Percentiles rank a stretch among this genome's conserved stretches.
phyloP scores from a whole-genome alignment of 768 basidiomycete genomes.

The Boletus fagicola region DNA sequence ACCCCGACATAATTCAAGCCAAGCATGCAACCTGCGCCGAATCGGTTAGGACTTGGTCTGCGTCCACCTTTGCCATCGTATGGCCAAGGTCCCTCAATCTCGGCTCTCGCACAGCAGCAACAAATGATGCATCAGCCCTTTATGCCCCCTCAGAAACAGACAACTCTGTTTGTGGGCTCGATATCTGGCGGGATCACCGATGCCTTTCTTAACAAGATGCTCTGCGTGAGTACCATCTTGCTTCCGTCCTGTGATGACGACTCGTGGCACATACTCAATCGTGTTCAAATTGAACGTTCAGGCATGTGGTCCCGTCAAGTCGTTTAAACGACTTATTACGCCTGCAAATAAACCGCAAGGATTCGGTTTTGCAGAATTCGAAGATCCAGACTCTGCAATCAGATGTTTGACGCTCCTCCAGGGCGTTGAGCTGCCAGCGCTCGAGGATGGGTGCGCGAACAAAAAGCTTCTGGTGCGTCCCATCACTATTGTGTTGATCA shows the following conservation, averaged over 20 bases:
- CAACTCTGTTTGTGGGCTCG: constrained; percentile 87
- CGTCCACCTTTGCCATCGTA: constrained; percentile 84
- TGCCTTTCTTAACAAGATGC: constrained; percentile 70
- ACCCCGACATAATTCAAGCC: constrained; percentile 1
- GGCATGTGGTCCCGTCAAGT: constrained; percentile 88
- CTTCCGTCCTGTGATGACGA: not conserved
- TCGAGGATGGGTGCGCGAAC: constrained; percentile 57
- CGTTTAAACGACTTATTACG: constrained; percentile 90
- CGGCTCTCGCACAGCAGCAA: constrained; percentile 86
- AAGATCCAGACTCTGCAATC: constrained; percentile 89
- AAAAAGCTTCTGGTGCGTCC: constrained; percentile 70
- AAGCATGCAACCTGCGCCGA: constrained; percentile 63
- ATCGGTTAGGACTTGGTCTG: constrained; percentile 84
- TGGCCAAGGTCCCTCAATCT: constrained; percentile 90
- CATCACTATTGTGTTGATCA: not conserved
- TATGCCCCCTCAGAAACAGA: constrained; percentile 68
- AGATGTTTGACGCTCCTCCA: constrained; percentile 69
- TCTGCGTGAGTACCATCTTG: constrained; percentile 54
- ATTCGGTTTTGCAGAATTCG: constrained; percentile 95
- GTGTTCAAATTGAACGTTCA: constrained; percentile 30
- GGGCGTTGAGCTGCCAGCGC: constrained; percentile 58
- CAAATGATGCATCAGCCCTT: constrained; percentile 59
- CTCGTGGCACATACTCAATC: not conserved
- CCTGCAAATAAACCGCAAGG: constrained; percentile 93
- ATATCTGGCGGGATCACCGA: constrained; percentile 94